Evolutionary conservation across 2,329 filamentous ascomycete species (phyloP), one percentile per base, ranked within the genome.

Genomic region (Colletotrichum incanum): DNA sequence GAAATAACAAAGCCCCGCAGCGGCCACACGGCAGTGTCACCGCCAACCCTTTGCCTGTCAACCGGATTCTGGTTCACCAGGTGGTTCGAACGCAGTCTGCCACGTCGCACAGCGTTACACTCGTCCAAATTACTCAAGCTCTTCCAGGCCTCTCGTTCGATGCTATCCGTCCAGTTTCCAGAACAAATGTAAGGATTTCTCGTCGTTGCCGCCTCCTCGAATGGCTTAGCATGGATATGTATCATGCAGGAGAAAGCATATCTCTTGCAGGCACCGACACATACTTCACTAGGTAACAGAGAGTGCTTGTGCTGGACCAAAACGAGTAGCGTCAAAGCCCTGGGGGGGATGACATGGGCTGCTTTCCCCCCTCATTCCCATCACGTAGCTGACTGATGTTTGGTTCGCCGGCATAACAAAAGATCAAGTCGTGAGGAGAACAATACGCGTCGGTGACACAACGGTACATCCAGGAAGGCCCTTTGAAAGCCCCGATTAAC

Each of bases 201-300:
- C n/a, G 28, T 39, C n/a, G 20, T 23, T n/a, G 31, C 23, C 12
- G 16, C 26, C 20, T 39, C 58, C 52, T 14, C 28, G 37, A 49
- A 28, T 14, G 54, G 47, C n/a, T 54, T 72, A 67, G 58, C 39
- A 47, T 34, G 18, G 26, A 60, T 41, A 68, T 65, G 72, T 73
- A 31, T 59, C 34, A 71, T 69, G 69, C 72, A 73, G 69, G 72
- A 72, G 64, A 59, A 52, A 39, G 26, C 69, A 62, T 49, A 31
- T 37, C 11, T 66, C 23, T 60, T 73, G 70, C 69, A 70, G 60
- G 68, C 65, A 69, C 52, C 47, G 16, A 49, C 52, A 68, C 59
- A 56, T 26, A 16, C 5, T 28, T 7, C 14, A 23, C 16, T n/a
- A 58, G 11, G n/a, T n/a, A n/a, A n/a, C n/a, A n/a, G 45, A 37